Conservation (phyloP, 192 early-diverging fungal species). For the Spizellomyces punctatus region DNA sequence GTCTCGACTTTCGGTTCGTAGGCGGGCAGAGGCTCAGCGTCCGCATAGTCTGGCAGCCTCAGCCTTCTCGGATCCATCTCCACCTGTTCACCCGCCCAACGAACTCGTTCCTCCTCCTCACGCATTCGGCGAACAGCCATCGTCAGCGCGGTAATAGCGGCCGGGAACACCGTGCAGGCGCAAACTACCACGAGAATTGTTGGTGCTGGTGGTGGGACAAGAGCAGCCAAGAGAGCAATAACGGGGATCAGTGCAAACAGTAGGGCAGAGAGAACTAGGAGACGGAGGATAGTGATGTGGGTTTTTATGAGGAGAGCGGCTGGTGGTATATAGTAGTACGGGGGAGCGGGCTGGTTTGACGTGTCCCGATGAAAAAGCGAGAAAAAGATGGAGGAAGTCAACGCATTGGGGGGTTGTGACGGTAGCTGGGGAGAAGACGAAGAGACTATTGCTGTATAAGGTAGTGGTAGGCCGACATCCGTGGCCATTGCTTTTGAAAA, state of each 20-base stretch:
- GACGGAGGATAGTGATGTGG: constrained; percentile 26
- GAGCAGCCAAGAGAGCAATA: constrained; percentile 9
- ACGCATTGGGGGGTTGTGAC: too few species aligned
- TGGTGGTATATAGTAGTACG: not conserved
- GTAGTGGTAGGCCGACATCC: too few species aligned
- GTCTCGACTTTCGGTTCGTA: constrained; percentile 11
- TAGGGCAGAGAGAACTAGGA: constrained; percentile 25
- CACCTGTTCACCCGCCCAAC: constrained; percentile 15
- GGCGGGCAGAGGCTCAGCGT: constrained; percentile 19
- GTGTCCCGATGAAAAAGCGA: too few species aligned
- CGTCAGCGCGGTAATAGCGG: constrained; percentile 10
- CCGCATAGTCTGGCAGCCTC: constrained; percentile 14
- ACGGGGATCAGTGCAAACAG: constrained; percentile 24
- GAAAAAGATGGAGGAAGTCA: too few species aligned
- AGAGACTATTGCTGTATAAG: too few species aligned
- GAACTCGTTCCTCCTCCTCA: constrained; percentile 14
- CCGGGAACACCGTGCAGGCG: constrained; percentile 7
- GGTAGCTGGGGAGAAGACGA: too few species aligned
- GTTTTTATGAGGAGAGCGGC: constrained; percentile 10
- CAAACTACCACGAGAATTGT: not conserved
- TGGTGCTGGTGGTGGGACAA: constrained; percentile 19
- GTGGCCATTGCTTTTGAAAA: too few species aligned
- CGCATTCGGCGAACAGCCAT: constrained; percentile 17
- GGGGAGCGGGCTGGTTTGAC: not conserved
- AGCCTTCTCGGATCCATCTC: constrained; percentile 17